Conservation (phyloP, 148 eudicot species). For the Chenopodium berlandieri region DNA sequence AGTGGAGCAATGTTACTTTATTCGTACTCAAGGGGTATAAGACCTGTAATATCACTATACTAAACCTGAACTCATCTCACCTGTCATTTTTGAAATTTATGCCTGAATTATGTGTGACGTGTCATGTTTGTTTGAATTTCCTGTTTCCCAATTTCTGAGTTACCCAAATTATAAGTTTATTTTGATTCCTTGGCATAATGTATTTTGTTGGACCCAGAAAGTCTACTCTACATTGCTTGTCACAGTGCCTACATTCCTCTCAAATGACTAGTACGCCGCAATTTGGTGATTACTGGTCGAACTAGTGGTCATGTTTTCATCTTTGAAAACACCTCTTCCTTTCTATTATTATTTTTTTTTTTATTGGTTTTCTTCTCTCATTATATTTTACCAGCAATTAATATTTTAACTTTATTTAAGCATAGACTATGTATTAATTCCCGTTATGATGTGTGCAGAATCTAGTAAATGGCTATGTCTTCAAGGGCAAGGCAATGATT, state of each 20-base stretch:
- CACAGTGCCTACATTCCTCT: neutral
- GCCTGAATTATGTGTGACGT: neutral
- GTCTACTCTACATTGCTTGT: neutral
- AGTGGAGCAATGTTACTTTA: neutral
- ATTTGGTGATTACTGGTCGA: too few species aligned
- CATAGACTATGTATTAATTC: neutral
- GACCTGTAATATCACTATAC: neutral
- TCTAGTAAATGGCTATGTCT: conserved; percentile 77
- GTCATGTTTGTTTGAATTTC: neutral
- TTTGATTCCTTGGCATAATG: too few species aligned
- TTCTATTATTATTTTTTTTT: too few species aligned
- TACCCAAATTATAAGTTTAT: neutral
- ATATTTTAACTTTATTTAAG: neutral
- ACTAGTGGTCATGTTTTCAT: neutral
- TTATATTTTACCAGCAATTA: neutral
- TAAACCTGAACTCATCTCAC: neutral
- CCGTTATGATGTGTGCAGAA: conserved; percentile 44
- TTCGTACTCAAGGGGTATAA: neutral
- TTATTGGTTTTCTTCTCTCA: neutral
- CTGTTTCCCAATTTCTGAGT: neutral
- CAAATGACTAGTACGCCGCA: too few species aligned
- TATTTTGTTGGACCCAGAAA: neutral
- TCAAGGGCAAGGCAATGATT: conserved; percentile 92
- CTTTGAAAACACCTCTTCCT: too few species aligned
- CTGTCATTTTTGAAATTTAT: neutral